Base-by-base conservation (phyloP, 1,139 yeast species). In the Candida labiduridarum region DNA sequence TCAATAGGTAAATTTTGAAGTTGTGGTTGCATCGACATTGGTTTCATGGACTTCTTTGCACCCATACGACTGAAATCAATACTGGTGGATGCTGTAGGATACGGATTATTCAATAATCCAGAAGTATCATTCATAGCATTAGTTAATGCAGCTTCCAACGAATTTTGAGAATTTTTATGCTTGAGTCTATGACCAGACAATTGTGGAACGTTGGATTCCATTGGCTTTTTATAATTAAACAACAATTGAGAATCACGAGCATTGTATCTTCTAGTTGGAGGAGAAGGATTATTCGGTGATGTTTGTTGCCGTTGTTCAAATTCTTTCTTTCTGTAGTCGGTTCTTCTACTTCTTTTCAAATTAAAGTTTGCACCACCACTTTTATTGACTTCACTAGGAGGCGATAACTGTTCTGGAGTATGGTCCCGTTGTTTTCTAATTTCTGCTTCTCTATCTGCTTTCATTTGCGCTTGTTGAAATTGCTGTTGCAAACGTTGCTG, bases 301-400 rank as follows among this genome's bases (percentile, higher is more conserved):
- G 25, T n/a, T 11, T 30, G 8, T 15, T 25, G 31, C 33, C 29
- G 19, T 19, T 45, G 31, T 14, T 45, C 45, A 14, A 34, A 31
- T 35, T 48, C 45, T 34, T 63, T 65, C 46, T 74, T 74, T 41
- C 76, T 60, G 56, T 76, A 75, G 56, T 75, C 78, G 2, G 72
- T 67, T 49, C 80, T 62, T 53, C 80, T 67, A 52, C 78, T 71
- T 50, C 81, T 60, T 48, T 67, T 69, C 52, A 76, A 65, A 1
- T 78, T 61, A 59, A 74, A 53, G 33, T 52, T 54, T 22, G 22
- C 25, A 33, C 31, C 31, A 15, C 39, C 34, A 27, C 45, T 41
- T 42, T 36, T 40, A 31, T 38, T 44, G 25, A 41, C 40, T 19
- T 45, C 48, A 27, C 35, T 41, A 11, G 47, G 30, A 10, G 46